phyloP scores from a whole-genome alignment of 2,329 filamentous ascomycete genomes.

The Pseudopithomyces chartarum region DNA sequence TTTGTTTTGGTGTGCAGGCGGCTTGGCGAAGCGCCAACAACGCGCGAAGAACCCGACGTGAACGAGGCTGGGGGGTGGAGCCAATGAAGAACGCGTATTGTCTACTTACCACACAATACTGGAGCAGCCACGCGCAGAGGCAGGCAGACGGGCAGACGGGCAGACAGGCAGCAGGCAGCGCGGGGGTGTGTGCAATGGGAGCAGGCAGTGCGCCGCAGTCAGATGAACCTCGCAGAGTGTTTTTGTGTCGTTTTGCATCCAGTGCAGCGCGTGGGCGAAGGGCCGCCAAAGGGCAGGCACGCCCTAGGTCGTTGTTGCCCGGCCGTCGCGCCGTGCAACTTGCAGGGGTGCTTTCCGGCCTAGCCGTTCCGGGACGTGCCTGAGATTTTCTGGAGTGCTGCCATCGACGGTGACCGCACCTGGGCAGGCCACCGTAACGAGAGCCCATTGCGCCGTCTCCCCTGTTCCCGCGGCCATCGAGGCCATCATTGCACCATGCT shows the following conservation, averaged over 20 bases:
- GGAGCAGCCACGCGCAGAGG: conserved; percentile 27
- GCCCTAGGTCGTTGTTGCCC: conserved; percentile 12
- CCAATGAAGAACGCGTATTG: conserved; percentile 39
- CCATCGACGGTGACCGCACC: too few relatives aligned
- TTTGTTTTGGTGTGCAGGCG: conserved; percentile 42
- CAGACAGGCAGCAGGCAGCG: too few relatives aligned
- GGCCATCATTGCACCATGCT: conserved; percentile 58
- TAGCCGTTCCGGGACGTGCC: conserved; percentile 27
- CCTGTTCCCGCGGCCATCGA: conserved; percentile 19
- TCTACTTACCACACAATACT: conserved; percentile 29
- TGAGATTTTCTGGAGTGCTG: conserved; percentile 37
- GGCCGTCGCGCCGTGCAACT: conserved; percentile 11
- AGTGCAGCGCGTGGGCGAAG: not conserved
- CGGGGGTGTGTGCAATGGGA: not conserved
- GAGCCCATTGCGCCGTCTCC: conserved; percentile 25
- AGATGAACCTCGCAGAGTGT: not conserved
- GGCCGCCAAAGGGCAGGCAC: too few relatives aligned
- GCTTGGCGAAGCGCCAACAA: conserved; percentile 29
- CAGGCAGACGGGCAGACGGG: conserved; percentile 11
- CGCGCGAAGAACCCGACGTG: conserved; percentile 33
- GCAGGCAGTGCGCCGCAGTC: not conserved
- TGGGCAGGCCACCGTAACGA: conserved; percentile 23
- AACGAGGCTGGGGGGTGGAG: conserved; percentile 37
- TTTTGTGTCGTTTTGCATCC: not conserved
- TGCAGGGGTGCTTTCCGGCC: conserved; percentile 15